Conservation (phyloP, 768 basidiomycete genomes). For the Panaeolus papilionaceus region DNA sequence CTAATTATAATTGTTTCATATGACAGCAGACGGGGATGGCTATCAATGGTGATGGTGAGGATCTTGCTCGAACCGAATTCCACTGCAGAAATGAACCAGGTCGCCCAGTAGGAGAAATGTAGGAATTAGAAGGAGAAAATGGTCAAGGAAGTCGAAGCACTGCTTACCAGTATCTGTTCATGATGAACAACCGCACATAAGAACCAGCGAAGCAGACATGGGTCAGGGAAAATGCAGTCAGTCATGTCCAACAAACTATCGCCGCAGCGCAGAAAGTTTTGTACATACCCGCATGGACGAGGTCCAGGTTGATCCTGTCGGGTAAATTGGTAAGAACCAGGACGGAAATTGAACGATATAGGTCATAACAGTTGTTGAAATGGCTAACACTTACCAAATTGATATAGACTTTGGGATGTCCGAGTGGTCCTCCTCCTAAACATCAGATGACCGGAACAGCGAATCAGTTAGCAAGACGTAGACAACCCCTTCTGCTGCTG, state of each 20-base stretch:
- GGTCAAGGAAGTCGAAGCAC: slow-evolving; percentile 18
- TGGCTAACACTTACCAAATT: slow-evolving; percentile 72
- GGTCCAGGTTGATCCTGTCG: slow-evolving; percentile 86
- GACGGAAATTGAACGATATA: slow-evolving; percentile 13
- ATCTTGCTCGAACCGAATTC: slow-evolving; percentile 88
- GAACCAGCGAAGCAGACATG: slow-evolving; percentile 12
- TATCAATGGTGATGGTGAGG: slow-evolving; percentile 78
- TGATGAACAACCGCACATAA: slow-evolving; percentile 16
- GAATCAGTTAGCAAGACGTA: slow-evolving; percentile 18
- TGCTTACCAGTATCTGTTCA: slow-evolving; percentile 54
- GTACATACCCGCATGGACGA: slow-evolving; percentile 86
- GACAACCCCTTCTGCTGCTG: background rate
- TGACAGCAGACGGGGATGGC: slow-evolving; percentile 18
- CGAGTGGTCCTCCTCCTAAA: slow-evolving; percentile 90
- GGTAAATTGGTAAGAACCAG: slow-evolving; percentile 22
- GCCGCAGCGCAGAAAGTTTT: slow-evolving; percentile 15
- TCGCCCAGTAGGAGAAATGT: slow-evolving; percentile 15
- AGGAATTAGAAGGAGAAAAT: slow-evolving; percentile 16
- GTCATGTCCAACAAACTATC: slow-evolving; percentile 19
- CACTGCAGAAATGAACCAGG: slow-evolving; percentile 53
- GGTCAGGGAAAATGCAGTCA: slow-evolving; percentile 22
- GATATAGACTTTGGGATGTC: slow-evolving; percentile 96
- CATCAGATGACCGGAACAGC: slow-evolving; percentile 19
- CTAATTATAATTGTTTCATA: slow-evolving; percentile 23
- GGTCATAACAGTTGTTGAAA: slow-evolving; percentile 1